Conservation (phyloP, 176 grass and related monocot genomes). For the Juncus inflexus region DNA sequence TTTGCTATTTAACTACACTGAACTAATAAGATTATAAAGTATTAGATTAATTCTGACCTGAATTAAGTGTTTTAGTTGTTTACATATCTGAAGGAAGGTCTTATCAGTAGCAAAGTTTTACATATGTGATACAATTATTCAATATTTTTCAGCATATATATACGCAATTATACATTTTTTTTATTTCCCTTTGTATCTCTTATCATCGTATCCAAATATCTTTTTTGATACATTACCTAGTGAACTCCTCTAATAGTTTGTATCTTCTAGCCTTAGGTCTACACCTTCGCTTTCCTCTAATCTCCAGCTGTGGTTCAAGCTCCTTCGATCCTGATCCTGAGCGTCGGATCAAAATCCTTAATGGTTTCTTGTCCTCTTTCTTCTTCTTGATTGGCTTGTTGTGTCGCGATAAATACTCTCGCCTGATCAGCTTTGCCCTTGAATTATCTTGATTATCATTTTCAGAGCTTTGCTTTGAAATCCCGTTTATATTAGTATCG, state of each 20-base stretch:
- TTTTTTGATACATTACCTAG: slow-evolving; percentile 28
- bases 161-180: slow-evolving; percentile 5
- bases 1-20: too few species aligned
- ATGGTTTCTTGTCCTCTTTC: slow-evolving; percentile 14
- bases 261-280: slow-evolving; percentile 62
- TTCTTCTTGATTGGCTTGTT: slow-evolving; percentile 52
- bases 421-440: neutral
- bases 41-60: too few species aligned
- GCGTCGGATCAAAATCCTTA: neutral
- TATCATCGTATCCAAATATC: slow-evolving; percentile 7
- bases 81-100: too few species aligned
- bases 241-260: slow-evolving; percentile 87
- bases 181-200: neutral
- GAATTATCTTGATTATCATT: slow-evolving; percentile 6
- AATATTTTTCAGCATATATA: too few species aligned
- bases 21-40: too few species aligned
- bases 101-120: too few species aligned
- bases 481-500: neutral
- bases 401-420: slow-evolving; percentile 24
- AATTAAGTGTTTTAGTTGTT: too few species aligned
- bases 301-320: neutral
- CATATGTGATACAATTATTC: too few species aligned
- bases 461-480: neutral
- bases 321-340: neutral
- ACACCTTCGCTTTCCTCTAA: slow-evolving; percentile 34